phyloP scores from a whole-genome alignment of 768 basidiomycete species.

The Trametes cubensis region DNA sequence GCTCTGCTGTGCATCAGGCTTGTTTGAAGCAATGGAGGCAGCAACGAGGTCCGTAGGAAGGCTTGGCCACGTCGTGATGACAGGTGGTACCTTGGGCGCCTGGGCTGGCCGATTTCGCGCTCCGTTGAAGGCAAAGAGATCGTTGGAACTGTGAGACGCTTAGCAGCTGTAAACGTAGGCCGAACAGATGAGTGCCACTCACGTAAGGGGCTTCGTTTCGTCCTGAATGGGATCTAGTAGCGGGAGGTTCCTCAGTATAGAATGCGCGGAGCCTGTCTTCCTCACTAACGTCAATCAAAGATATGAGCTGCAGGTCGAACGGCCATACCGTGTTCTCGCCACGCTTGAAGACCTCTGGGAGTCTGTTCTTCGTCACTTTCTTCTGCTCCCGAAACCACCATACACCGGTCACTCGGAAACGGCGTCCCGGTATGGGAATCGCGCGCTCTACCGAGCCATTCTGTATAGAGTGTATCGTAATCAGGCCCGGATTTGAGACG shows the following conservation, averaged over 20 bases:
- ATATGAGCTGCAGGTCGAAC: background rate
- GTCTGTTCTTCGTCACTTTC: constrained; percentile 41
- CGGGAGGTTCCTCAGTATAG: constrained; percentile 68
- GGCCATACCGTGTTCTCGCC: constrained; percentile 60
- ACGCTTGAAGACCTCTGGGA: constrained; percentile 79
- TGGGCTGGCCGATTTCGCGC: constrained; percentile 53
- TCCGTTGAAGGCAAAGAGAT: constrained; percentile 81
- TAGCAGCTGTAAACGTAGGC: background rate
- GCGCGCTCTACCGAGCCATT: constrained; percentile 63
- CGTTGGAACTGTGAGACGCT: constrained; percentile 57
- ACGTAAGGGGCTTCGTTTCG: constrained; percentile 70
- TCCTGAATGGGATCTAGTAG: constrained; percentile 72
- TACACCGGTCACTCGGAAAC: constrained; percentile 47
- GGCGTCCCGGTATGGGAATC: constrained; percentile 40
- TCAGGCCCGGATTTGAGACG: constrained; percentile 64
- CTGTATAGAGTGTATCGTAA: constrained; percentile 78
- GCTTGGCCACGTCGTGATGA: constrained; percentile 71
- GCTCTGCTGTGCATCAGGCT: constrained; percentile 34
- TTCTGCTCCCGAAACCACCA: constrained; percentile 75
- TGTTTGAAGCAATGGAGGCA: constrained; percentile 61
- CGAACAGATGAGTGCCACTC: constrained; percentile 33
- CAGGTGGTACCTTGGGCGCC: constrained; percentile 53
- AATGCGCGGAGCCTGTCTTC: constrained; percentile 79
- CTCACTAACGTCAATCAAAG: constrained; percentile 17
- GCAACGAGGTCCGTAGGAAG: constrained; percentile 55